Percentiles rank a stretch among this genome's conserved stretches.
Evolutionary conservation across 371 early-diverging fungal species (phyloP).

Genomic region (Lichtheimia hyalospora): DNA sequence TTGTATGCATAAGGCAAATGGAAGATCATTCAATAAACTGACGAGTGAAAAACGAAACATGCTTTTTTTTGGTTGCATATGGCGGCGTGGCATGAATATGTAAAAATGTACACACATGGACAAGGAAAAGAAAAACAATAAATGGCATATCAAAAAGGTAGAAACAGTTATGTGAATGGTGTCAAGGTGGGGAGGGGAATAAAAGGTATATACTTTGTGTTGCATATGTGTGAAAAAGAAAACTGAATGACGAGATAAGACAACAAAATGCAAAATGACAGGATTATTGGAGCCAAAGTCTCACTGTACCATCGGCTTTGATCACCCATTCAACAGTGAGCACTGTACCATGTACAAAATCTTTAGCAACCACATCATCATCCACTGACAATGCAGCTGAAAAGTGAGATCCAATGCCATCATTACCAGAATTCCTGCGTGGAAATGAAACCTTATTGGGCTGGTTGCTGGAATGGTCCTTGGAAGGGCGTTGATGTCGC

Average conservation of each 20-base stretch:
- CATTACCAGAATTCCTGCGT: conserved; percentile 1
- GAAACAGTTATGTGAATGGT: too few species aligned
- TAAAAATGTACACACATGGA: too few species aligned
- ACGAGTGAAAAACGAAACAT: too few species aligned
- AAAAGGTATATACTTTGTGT: background rate
- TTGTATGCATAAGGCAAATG: too few species aligned
- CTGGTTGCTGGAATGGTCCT: background rate
- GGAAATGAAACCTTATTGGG: background rate
- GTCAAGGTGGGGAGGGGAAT: background rate
- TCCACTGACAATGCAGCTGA: background rate
- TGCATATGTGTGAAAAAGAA: background rate
- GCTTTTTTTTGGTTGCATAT: too few species aligned
- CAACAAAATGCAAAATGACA: background rate
- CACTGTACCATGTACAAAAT: background rate
- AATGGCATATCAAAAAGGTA: too few species aligned
- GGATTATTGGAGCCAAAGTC: background rate
- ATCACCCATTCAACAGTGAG: conserved; percentile 20
- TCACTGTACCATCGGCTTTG: conserved; percentile 17
- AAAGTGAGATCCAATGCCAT: background rate
- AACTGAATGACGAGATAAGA: background rate
- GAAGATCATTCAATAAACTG: too few species aligned
- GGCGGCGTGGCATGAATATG: too few species aligned
- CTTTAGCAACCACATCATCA: conserved; percentile 3
- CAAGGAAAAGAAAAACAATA: too few species aligned
- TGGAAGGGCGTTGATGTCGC: conserved; percentile 7